Evolutionary conservation across 805 yeast species (phyloP).

Genomic region (Nakazawaea wickerhamii): DNA sequence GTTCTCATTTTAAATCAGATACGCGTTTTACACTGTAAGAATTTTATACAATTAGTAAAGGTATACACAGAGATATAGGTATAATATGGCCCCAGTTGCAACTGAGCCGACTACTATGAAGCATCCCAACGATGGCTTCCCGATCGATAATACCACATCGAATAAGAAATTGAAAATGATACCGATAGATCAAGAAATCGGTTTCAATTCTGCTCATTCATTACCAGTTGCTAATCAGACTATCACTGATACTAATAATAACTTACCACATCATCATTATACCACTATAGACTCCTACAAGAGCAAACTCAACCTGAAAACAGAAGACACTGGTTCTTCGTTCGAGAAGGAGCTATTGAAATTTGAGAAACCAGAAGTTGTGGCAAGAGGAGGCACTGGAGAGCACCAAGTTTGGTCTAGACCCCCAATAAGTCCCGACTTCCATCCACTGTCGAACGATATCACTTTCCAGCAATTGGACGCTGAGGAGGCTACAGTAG

Average conservation of each 20-base stretch:
- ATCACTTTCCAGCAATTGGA: constrained; percentile 87
- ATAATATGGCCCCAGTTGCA: constrained; percentile 2
- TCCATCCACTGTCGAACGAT: constrained; percentile 44
- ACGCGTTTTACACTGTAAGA: too few species aligned
- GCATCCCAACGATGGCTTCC: not conserved
- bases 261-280: constrained; percentile 11
- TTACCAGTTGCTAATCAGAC: constrained; percentile 27
- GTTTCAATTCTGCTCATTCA: constrained; percentile 24
- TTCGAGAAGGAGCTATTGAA: constrained; percentile 48
- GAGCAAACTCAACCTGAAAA: constrained; percentile 18
- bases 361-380: constrained; percentile 23
- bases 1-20: too few species aligned
- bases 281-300: constrained; percentile 12
- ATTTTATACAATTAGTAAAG: too few species aligned
- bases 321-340: constrained; percentile 32
- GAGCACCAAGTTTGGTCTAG: constrained; percentile 36
- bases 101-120: not conserved
- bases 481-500: constrained; percentile 74
- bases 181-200: constrained; percentile 19
- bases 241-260: constrained; percentile 12
- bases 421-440: constrained; percentile 47
- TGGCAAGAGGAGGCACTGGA: constrained; percentile 21
- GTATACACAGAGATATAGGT: too few species aligned
- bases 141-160: too few species aligned
- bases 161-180: constrained; percentile 11